Conservation (phyloP, 345 rosid species). For the Camelina laxa region DNA sequence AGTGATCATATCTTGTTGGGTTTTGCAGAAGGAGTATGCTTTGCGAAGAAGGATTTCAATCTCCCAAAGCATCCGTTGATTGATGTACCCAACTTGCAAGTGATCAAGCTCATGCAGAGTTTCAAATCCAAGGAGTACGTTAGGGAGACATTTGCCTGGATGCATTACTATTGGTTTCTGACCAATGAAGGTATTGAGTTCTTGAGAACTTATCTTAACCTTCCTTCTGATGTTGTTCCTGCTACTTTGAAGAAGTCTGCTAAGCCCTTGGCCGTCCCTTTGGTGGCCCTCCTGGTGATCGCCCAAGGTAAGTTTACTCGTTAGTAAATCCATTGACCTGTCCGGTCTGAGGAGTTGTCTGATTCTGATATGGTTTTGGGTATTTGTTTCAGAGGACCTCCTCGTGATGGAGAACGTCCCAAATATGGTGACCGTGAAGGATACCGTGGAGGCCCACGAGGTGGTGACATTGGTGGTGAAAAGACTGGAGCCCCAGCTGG, state of each 20-base stretch:
- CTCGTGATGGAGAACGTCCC: constrained; percentile 87
- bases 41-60: constrained; percentile 78
- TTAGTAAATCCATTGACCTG: background rate
- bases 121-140: constrained; percentile 80
- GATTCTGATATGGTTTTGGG: constrained; percentile 4
- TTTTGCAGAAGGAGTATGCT: constrained; percentile 74
- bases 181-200: constrained; percentile 74
- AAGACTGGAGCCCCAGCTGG: constrained; percentile 97
- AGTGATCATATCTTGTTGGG: background rate
- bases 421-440: constrained; percentile 93
- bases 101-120: constrained; percentile 85
- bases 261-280: constrained; percentile 71
- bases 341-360: background rate
- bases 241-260: constrained; percentile 78
- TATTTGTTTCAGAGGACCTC: constrained; percentile 57
- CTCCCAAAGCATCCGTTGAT: constrained; percentile 75
- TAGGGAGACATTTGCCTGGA: constrained; percentile 73
- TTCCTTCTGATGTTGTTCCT: constrained; percentile 78
- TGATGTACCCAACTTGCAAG: constrained; percentile 79
- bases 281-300: constrained; percentile 81
- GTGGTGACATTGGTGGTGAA: constrained; percentile 80
- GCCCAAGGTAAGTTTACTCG: constrained; percentile 53
- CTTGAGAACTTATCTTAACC: constrained; percentile 70
- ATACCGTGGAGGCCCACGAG: constrained; percentile 88
- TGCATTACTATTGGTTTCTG: constrained; percentile 76